Percentiles rank a stretch among this genome's conserved stretches.
Evolutionary conservation across 2,329 filamentous ascomycete genomes (phyloP).

Genomic region (Apiospora hydei): DNA sequence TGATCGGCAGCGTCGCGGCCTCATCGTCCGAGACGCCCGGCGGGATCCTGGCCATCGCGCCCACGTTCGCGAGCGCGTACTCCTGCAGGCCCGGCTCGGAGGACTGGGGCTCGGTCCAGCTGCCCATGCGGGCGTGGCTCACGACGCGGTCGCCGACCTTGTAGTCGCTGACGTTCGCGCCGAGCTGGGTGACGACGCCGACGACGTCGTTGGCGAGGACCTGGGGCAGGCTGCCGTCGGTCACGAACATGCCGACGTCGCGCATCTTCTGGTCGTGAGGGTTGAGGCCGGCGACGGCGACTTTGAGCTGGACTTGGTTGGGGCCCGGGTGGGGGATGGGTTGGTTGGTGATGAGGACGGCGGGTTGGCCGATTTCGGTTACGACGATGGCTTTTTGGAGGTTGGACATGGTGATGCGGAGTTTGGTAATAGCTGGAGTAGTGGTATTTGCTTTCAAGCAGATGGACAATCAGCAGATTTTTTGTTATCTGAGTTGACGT

Average conservation of each 20-base stretch:
- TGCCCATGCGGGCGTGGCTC: constrained; percentile 33
- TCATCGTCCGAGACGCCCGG: constrained; percentile 44
- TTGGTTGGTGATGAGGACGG: constrained; percentile 32
- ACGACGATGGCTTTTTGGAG: constrained; percentile 39
- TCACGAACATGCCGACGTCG: constrained; percentile 45
- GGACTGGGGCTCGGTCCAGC: constrained; percentile 11
- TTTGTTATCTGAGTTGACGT: not conserved
- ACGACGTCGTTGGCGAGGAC: constrained; percentile 46
- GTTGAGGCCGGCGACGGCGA: constrained; percentile 43
- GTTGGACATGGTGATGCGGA: constrained; percentile 16
- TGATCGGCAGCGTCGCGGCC: constrained; percentile 46
- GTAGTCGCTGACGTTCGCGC: constrained; percentile 38
- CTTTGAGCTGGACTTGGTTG: constrained; percentile 46
- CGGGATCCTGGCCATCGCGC: constrained; percentile 61
- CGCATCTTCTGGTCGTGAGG: constrained; percentile 48
- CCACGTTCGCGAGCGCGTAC: constrained; percentile 96
- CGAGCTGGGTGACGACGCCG: constrained; percentile 41
- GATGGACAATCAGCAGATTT: no score
- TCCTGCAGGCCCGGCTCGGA: constrained; percentile 63
- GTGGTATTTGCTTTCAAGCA: not conserved
- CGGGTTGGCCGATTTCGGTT: constrained; percentile 36
- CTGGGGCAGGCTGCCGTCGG: constrained; percentile 39
- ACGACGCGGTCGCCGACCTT: constrained; percentile 44
- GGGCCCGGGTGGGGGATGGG: constrained; percentile 41
- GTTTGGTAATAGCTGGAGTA: not conserved